phyloP scores from a whole-genome alignment of 2,329 filamentous ascomycete genomes.

The Calonectria pseudoturangicola region DNA sequence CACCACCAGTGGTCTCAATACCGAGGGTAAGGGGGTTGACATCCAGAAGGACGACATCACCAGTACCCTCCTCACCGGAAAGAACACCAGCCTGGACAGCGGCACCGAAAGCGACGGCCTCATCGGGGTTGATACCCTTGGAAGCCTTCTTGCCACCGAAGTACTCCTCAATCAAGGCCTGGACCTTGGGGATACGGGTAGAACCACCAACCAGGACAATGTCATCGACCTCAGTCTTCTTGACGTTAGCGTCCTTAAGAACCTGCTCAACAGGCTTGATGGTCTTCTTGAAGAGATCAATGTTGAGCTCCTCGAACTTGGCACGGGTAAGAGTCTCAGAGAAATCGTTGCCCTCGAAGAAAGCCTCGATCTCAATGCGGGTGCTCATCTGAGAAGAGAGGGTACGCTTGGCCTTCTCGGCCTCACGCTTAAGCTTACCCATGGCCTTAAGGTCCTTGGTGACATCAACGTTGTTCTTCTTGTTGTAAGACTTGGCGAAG shows the following conservation, averaged over 20 bases:
- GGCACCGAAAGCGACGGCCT: constrained; percentile 98
- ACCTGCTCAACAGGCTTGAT: constrained; percentile 99
- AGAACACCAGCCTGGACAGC: constrained; percentile 98
- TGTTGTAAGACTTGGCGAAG: constrained; percentile 99
- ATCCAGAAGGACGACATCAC: constrained; percentile 93
- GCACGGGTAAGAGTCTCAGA: constrained; percentile 98
- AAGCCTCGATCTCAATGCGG: constrained; percentile 96
- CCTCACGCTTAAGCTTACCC: constrained; percentile 99
- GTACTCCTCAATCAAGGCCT: constrained; percentile 95
- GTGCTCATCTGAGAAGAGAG: constrained; percentile 95
- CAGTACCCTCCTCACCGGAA: constrained; percentile 88
- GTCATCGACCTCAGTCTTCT: constrained; percentile 95
- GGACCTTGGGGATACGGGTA: constrained; percentile 99
- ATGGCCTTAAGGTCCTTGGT: constrained; percentile 97
- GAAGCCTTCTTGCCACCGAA: constrained; percentile 96
- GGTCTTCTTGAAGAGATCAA: constrained; percentile 99
- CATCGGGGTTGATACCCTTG: constrained; percentile 99
- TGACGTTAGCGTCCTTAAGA: constrained; percentile 97
- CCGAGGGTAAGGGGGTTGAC: constrained; percentile 97
- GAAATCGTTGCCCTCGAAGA: constrained; percentile 98
- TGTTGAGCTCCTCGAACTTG: constrained; percentile 99
- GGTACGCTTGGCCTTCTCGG: constrained; percentile 99
- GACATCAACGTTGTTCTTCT: constrained; percentile 95
- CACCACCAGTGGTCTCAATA: constrained; percentile 97
- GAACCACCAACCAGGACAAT: constrained; percentile 99